phyloP scores from a whole-genome alignment of 805 yeast species.

The Isabelozyma rhagii region DNA sequence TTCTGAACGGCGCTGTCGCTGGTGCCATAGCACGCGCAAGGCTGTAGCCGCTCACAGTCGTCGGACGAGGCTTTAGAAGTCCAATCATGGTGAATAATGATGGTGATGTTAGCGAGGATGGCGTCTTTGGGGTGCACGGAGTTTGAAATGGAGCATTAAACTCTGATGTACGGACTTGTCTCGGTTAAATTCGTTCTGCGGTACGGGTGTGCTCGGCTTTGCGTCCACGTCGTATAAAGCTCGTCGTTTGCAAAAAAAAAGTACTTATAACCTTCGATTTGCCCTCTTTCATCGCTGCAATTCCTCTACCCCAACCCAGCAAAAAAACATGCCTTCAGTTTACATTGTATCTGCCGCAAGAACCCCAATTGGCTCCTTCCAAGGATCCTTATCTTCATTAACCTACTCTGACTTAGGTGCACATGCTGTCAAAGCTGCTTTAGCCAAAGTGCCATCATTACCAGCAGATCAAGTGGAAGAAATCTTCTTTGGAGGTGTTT shows the following conservation, averaged over 20 bases:
- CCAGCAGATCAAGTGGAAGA: slow-evolving; percentile 80
- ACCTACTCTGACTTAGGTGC: slow-evolving; percentile 85
- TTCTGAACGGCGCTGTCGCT: not conserved
- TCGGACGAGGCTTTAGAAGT: not conserved
- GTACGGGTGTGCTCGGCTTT: not conserved
- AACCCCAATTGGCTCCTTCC: slow-evolving; percentile 95
- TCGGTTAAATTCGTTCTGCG: too few species aligned
- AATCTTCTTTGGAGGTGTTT: slow-evolving; percentile 87
- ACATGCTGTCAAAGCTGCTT: slow-evolving; percentile 86
- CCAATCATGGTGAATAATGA: not conserved
- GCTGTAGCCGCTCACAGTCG: not conserved
- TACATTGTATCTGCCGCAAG: slow-evolving; percentile 90
- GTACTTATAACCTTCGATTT: not conserved
- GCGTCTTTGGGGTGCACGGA: not conserved
- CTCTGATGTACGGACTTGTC: not conserved
- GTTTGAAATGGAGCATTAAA: not conserved
- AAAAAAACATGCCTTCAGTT: slow-evolving; percentile 38
- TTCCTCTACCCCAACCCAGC: not conserved
- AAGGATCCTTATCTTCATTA: slow-evolving; percentile 74
- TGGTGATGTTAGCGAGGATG: too few species aligned
- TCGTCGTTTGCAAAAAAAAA: not conserved
- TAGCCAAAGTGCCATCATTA: slow-evolving; percentile 78
- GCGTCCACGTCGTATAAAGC: not conserved
- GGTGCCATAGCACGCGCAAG: not conserved
- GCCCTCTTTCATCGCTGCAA: not conserved